Conservation (phyloP, 2,329 filamentous ascomycete genomes). For the Cytospora schulzeri region DNA sequence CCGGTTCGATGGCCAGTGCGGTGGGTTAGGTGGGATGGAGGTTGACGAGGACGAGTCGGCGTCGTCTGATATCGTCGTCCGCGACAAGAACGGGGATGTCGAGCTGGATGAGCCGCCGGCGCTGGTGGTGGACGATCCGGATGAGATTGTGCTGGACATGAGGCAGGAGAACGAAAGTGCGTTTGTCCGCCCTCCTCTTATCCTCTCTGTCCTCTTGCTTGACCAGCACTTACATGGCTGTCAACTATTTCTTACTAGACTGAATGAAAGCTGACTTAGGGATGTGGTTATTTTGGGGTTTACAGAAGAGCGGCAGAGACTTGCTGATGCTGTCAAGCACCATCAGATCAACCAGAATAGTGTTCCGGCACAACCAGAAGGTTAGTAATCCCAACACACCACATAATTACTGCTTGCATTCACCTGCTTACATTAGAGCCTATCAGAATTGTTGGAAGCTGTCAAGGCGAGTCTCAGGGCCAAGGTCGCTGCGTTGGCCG, state of each 20-base stretch:
- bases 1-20: constrained; percentile 28
- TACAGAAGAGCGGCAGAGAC: constrained; percentile 59
- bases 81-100: constrained; percentile 64
- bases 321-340: constrained; percentile 64
- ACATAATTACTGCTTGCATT: neutral
- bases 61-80: constrained; percentile 64
- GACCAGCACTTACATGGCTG: neutral
- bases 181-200: constrained; percentile 29
- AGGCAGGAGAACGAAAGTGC: constrained; percentile 58
- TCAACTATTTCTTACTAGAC: constrained; percentile 22
- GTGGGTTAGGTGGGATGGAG: constrained; percentile 46
- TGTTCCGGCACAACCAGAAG: constrained; percentile 65
- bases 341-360: constrained; percentile 58
- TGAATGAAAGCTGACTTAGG: neutral
- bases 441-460: constrained; percentile 67
- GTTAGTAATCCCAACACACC: constrained; percentile 43
- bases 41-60: constrained; percentile 54
- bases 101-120: constrained; percentile 60
- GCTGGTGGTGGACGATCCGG: constrained; percentile 55
- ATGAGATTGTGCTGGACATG: constrained; percentile 59
- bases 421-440: constrained; percentile 16
- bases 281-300: neutral
- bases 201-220: too few species aligned
- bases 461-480: constrained; percentile 70
- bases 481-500: constrained; percentile 72